Evolutionary conservation across 768 basidiomycete species (phyloP).

Genomic region (Leucosporidium creatinivorum): DNA sequence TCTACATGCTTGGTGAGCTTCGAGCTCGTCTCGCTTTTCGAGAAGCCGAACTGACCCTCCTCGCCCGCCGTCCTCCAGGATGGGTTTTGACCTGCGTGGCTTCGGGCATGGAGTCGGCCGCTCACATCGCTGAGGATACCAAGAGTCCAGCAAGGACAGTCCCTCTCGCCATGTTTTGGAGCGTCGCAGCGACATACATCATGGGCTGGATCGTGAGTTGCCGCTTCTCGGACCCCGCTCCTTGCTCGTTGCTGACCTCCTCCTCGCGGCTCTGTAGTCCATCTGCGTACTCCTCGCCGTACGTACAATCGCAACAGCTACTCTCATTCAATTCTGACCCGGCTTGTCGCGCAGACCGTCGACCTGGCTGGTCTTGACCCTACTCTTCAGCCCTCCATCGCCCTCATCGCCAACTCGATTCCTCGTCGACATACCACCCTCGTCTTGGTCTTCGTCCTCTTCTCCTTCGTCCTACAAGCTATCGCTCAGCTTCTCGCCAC

Average conservation of each 20-base stretch:
- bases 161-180: conserved; percentile 42
- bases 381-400: conserved; percentile 36
- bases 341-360: neutral
- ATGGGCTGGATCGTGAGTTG: conserved; percentile 40
- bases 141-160: conserved; percentile 43
- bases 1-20: conserved; percentile 42
- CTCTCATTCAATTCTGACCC: neutral
- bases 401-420: conserved; percentile 40
- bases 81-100: conserved; percentile 43
- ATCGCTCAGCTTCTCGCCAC: conserved; percentile 45
- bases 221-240: neutral
- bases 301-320: conserved; percentile 16
- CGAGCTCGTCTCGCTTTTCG: no score
- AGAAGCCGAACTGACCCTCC: neutral
- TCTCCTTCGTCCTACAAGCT: conserved; percentile 41
- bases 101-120: conserved; percentile 43
- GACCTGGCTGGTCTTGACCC: conserved; percentile 16
- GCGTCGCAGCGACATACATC: conserved; percentile 36
- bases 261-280: conserved; percentile 11
- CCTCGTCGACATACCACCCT: conserved; percentile 37
- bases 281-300: conserved; percentile 42
- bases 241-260: neutral
- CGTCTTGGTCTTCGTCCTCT: conserved; percentile 35
- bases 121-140: conserved; percentile 46
- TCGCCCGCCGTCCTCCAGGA: neutral